Percentiles rank a stretch among this genome's conserved stretches.
phyloP scores from a whole-genome alignment of 2,329 filamentous ascomycete species.

The Calycina herbarum region DNA sequence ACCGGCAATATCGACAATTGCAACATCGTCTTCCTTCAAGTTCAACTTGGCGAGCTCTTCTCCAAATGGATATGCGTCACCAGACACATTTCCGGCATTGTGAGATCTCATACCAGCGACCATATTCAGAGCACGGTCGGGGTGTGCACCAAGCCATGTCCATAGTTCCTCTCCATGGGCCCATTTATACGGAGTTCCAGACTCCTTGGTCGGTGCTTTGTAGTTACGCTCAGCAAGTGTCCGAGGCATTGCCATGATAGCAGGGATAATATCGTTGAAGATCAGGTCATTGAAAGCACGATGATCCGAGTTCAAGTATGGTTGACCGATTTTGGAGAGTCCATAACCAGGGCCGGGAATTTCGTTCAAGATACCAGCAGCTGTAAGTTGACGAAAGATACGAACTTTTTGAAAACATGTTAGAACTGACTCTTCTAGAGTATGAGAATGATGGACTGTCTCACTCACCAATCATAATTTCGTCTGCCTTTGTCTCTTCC shows the following conservation, averaged over 20 bases:
- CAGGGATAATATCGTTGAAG: constrained; percentile 26
- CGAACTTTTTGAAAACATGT: constrained; percentile 18
- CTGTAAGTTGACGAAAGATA: constrained; percentile 27
- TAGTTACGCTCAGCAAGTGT: constrained; percentile 24
- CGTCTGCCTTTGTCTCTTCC: constrained; percentile 24
- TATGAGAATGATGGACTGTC: constrained; percentile 4
- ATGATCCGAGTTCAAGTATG: constrained; percentile 26
- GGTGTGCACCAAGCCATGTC: constrained; percentile 29
- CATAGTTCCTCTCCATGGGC: constrained; percentile 29
- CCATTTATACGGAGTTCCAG: constrained; percentile 29
- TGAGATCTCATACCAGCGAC: constrained; percentile 28
- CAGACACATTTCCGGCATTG: constrained; percentile 16
- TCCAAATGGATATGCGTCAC: constrained; percentile 50
- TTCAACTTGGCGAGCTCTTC: constrained; percentile 61
- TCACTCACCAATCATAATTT: constrained; percentile 28
- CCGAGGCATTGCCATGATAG: constrained; percentile 29
- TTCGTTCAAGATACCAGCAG: constrained; percentile 22
- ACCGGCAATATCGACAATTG: constrained; percentile 30
- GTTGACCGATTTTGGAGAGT: constrained; percentile 24
- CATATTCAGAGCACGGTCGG: constrained; percentile 28
- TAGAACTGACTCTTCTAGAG: not conserved
- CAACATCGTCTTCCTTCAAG: constrained; percentile 25
- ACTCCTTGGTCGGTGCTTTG: constrained; percentile 30
- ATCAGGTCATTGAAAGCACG: constrained; percentile 29
- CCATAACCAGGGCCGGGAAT: constrained; percentile 18